phyloP scores from a whole-genome alignment of 345 rosid species.

The Mallotus nudiflorus region DNA sequence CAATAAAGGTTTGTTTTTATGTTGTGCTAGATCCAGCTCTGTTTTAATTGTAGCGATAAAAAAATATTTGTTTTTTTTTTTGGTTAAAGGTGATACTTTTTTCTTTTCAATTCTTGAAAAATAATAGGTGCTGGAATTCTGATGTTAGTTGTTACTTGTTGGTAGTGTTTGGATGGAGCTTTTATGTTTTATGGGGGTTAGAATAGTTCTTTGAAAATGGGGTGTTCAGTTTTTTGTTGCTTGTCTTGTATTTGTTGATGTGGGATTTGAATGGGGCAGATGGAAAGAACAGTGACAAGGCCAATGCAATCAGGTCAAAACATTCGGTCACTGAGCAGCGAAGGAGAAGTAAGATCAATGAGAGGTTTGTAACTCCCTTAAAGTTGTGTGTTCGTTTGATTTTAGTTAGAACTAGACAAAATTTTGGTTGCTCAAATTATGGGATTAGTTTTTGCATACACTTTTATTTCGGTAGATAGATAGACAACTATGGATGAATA shows the following conservation, averaged over 20 bases:
- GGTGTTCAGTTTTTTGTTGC: not conserved
- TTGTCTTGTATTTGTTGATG: not conserved
- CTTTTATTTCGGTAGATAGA: not conserved
- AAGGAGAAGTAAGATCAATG: slow-evolving; percentile 94
- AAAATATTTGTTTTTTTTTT: slow-evolving; percentile 20
- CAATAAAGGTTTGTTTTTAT: slow-evolving; percentile 44
- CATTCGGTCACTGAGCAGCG: slow-evolving; percentile 97
- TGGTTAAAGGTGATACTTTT: not conserved
- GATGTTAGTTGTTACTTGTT: not conserved
- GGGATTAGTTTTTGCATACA: not conserved
- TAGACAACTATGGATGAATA: not conserved
- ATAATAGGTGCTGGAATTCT: not conserved
- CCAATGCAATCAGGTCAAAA: slow-evolving; percentile 76
- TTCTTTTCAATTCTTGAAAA: not conserved
- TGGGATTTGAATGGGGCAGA: slow-evolving; percentile 43
- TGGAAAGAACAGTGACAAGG: slow-evolving; percentile 67
- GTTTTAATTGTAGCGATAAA: slow-evolving; percentile 5
- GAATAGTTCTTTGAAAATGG: not conserved
- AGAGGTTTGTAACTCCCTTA: slow-evolving; percentile 50
- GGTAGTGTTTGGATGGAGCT: not conserved
- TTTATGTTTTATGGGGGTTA: not conserved
- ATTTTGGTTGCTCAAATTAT: slow-evolving; percentile 1
- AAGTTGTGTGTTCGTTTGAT: not conserved
- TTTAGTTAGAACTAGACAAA: not conserved
- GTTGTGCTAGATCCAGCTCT: slow-evolving; percentile 40